Evolutionary conservation across 2,329 filamentous ascomycete species (phyloP).

Genomic region (Bretziella fagacearum): DNA sequence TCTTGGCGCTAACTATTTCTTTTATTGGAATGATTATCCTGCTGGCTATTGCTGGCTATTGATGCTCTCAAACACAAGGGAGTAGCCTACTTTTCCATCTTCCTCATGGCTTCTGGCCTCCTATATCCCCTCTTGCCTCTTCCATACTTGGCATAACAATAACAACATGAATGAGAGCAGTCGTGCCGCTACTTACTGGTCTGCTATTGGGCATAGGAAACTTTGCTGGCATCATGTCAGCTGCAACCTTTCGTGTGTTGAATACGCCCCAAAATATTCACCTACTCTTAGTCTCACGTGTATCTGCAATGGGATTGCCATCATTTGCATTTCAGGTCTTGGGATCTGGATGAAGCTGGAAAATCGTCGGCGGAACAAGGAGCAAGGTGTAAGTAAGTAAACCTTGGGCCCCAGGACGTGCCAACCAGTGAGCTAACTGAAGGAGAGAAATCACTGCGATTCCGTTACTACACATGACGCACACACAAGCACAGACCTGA

Average conservation of each 20-base stretch:
- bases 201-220: constrained; percentile 32
- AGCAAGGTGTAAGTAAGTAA: constrained; percentile 23
- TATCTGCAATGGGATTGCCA: constrained; percentile 29
- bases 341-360: constrained; percentile 30
- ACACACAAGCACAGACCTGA: no score
- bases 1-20: constrained; percentile 22
- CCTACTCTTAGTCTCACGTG: constrained; percentile 26
- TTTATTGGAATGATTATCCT: constrained; percentile 29
- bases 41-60: constrained; percentile 27
- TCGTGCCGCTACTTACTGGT: constrained; percentile 17
- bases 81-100: constrained; percentile 33
- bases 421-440: constrained; percentile 24
- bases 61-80: constrained; percentile 26
- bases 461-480: constrained; percentile 22
- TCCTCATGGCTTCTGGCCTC: constrained; percentile 29
- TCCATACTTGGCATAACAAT: constrained; percentile 35
- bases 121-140: constrained; percentile 30
- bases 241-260: constrained; percentile 29
- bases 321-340: constrained; percentile 23
- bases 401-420: constrained; percentile 24
- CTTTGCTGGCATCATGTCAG: constrained; percentile 29
- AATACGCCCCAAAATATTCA: constrained; percentile 32
- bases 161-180: constrained; percentile 33
- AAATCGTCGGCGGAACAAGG: constrained; percentile 25
- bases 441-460: constrained; percentile 24